These are phyloP conservation scores for Bauhinia variegata DNA, from an alignment of 306 rosid genomes.

Conservation along the genomic window DNA sequence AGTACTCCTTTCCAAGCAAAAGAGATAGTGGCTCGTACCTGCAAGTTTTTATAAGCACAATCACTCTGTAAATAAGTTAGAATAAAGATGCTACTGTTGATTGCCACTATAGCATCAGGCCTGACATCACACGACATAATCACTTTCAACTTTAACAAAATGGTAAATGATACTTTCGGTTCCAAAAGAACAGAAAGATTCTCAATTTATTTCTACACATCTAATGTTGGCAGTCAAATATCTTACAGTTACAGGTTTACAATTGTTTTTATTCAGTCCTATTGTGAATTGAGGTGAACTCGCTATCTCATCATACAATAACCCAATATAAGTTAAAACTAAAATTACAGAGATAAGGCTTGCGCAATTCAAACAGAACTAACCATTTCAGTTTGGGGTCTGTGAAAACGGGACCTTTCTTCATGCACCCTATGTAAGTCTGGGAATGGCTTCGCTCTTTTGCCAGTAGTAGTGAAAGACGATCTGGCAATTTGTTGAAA, in stretches of 20 bases:
- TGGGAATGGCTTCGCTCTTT: slow-evolving; percentile 83
- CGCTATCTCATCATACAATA: not conserved
- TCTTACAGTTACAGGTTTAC: not conserved
- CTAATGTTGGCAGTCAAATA: not conserved
- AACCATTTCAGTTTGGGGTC: slow-evolving; percentile 96
- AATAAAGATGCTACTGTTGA: not conserved
- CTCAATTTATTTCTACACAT: too few relatives aligned
- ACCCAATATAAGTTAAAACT: not conserved
- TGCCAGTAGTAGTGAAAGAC: slow-evolving; percentile 80
- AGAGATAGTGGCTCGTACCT: slow-evolving; percentile 84
- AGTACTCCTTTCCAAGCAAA: slow-evolving; percentile 96
- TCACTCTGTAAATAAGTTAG: slow-evolving; percentile 14
- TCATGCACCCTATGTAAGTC: slow-evolving; percentile 98
- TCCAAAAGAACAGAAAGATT: too few relatives aligned
- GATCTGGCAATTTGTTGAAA: slow-evolving; percentile 62
- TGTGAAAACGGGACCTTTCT: slow-evolving; percentile 95
- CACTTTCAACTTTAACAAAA: not conserved
- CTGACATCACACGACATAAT: slow-evolving; percentile 7
- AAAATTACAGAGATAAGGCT: slow-evolving; percentile 16
- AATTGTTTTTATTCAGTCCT: not conserved
- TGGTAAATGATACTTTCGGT: slow-evolving; percentile 14
- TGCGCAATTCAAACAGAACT: slow-evolving; percentile 38
- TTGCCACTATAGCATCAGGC: not conserved
- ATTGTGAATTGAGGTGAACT: slow-evolving; percentile 6
- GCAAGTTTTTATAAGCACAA: slow-evolving; percentile 34